Conservation (phyloP, 345 rosid species). For the Brassica rapa region DNA sequence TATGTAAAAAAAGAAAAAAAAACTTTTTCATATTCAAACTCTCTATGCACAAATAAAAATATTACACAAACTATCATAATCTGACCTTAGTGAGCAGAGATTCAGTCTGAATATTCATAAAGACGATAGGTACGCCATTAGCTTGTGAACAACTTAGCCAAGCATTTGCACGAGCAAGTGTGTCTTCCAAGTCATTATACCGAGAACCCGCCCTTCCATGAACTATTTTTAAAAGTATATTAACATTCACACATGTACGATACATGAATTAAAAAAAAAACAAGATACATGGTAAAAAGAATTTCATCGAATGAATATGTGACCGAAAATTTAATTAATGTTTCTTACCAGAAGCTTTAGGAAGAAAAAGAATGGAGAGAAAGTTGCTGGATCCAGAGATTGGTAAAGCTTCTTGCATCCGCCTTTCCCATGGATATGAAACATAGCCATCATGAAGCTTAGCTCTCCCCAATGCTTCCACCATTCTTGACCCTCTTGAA, state of each 20-base stretch:
- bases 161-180: conserved; percentile 90
- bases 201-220: conserved; percentile 70
- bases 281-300: not conserved
- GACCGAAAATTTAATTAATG: not conserved
- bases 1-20: not conserved
- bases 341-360: conserved; percentile 70
- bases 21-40: conserved; percentile 11
- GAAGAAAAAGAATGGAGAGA: conserved; percentile 85
- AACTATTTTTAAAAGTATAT: conserved; percentile 26
- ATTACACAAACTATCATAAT: not conserved
- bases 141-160: conserved; percentile 87
- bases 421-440: conserved; percentile 76
- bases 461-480: conserved; percentile 62
- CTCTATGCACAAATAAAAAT: not conserved
- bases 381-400: conserved; percentile 81
- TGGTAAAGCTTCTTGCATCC: conserved; percentile 64
- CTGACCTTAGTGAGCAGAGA: conserved; percentile 90
- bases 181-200: conserved; percentile 90
- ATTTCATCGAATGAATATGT: not conserved
- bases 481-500: conserved; percentile 77
- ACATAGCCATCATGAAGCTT: conserved; percentile 95
- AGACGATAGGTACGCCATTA: conserved; percentile 76
- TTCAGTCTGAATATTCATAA: conserved; percentile 92
- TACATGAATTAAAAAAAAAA: not conserved
- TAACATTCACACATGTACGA: not conserved